Percentiles rank a stretch among this genome's conserved stretches.
Conservation (phyloP, 331 rosid genomes). For the Quercus phellos region DNA sequence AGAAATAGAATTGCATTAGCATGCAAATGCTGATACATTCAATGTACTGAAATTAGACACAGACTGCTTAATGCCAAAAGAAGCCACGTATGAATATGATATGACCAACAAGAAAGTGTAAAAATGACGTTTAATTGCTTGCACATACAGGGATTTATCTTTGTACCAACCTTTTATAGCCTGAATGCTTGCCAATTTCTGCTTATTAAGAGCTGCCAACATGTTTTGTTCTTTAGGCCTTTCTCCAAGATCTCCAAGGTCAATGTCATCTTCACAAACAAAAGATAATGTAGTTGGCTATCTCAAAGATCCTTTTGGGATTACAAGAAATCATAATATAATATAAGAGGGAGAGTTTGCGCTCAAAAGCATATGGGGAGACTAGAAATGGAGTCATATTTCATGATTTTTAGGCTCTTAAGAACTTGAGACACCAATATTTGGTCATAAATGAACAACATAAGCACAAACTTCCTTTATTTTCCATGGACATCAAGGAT, state of each 20-base stretch:
- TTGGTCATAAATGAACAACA: not conserved
- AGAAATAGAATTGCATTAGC: not conserved
- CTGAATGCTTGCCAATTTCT: constrained; percentile 64
- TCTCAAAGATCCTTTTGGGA: constrained; percentile 3
- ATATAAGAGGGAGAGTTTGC: not conserved
- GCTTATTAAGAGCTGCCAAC: constrained; percentile 62
- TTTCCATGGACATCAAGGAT: not conserved
- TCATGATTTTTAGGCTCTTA: not conserved
- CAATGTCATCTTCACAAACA: constrained; percentile 61
- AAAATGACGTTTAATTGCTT: not conserved
- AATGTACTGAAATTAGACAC: not conserved
- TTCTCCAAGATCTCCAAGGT: constrained; percentile 51
- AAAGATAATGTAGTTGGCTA: not conserved
- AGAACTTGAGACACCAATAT: not conserved
- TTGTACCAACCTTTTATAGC: constrained; percentile 65
- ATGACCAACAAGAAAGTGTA: not conserved
- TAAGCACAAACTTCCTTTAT: not conserved
- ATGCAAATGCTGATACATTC: not conserved
- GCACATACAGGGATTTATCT: not conserved
- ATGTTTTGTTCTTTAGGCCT: constrained; percentile 64
- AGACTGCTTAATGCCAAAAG: constrained; percentile 1
- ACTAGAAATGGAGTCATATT: not conserved
- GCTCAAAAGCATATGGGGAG: not conserved
- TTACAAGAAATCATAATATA: not conserved
- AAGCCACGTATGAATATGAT: constrained; percentile 8